phyloP scores from a whole-genome alignment of 2,329 filamentous ascomycete species.

The Harringtonia aguacate region DNA sequence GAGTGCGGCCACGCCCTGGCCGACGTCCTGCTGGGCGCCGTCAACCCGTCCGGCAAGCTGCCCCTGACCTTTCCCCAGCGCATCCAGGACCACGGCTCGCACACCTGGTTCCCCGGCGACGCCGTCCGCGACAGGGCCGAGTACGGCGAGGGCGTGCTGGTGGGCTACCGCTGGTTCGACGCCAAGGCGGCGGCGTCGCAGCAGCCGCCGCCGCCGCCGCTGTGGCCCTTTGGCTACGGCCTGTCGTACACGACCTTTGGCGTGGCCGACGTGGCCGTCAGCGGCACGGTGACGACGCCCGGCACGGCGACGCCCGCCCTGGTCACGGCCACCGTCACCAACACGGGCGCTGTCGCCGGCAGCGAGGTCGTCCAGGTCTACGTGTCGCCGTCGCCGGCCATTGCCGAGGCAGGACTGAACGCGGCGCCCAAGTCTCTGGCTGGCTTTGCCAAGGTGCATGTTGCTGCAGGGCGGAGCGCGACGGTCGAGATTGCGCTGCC shows the following conservation, averaged over 20 bases:
- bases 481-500: background rate
- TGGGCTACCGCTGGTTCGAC: slow-evolving; percentile 66
- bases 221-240: slow-evolving; percentile 16
- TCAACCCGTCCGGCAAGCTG: slow-evolving; percentile 38
- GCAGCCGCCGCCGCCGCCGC: slow-evolving; percentile 11
- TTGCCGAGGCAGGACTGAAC: no score
- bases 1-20: slow-evolving; percentile 75
- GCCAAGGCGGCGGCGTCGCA: no score
- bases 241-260: slow-evolving; percentile 18
- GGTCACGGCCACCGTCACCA: slow-evolving; percentile 6
- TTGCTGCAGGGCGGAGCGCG: slow-evolving; percentile 9
- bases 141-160: slow-evolving; percentile 63
- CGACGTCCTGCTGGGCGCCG: slow-evolving; percentile 17
- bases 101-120: slow-evolving; percentile 55
- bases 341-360: slow-evolving; percentile 2
- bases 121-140: slow-evolving; percentile 44
- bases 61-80: slow-evolving; percentile 53
- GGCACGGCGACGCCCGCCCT: slow-evolving; percentile 5
- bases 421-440: slow-evolving; percentile 7
- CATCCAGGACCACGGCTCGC: slow-evolving; percentile 57
- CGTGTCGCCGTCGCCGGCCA: slow-evolving; percentile 2
- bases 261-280: slow-evolving; percentile 32
- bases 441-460: slow-evolving; percentile 9
- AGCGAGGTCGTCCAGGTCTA: slow-evolving; percentile 11
- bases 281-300: slow-evolving; percentile 7